A percentile compares a stretch with the other conserved stretches of the same genome.
These are phyloP conservation scores for Nicotiana attenuata DNA, from an alignment of 257 asterid species.

Conservation along the genomic window DNA sequence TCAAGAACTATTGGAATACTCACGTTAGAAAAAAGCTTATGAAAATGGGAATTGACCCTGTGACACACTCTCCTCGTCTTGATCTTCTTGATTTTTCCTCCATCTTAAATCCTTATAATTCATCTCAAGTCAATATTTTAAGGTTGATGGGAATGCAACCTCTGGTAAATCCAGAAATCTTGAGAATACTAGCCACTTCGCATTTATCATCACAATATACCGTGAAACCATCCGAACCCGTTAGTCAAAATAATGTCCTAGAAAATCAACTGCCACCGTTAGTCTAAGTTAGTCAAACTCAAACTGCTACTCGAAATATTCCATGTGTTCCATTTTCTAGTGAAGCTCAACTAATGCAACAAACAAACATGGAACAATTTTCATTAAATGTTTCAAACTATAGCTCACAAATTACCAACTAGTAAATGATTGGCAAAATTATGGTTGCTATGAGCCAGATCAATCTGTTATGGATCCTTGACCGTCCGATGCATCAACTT, in stretches of 20 bases:
- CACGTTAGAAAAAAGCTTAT: slow-evolving; percentile 64
- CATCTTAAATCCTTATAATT: slow-evolving; percentile 29
- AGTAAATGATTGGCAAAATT: slow-evolving; percentile 39
- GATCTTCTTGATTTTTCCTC: slow-evolving; percentile 70
- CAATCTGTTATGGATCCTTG: slow-evolving; percentile 27
- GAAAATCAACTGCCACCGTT: not conserved
- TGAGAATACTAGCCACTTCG: slow-evolving; percentile 35
- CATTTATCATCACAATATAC: slow-evolving; percentile 20
- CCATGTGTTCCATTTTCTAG: slow-evolving; percentile 2
- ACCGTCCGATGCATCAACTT: slow-evolving; percentile 42
- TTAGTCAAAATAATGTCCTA: slow-evolving; percentile 23
- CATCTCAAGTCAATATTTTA: slow-evolving; percentile 37
- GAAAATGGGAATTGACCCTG: slow-evolving; percentile 76
- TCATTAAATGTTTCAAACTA: slow-evolving; percentile 21
- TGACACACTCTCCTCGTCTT: slow-evolving; percentile 70
- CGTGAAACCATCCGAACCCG: slow-evolving; percentile 19
- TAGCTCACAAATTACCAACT: slow-evolving; percentile 17
- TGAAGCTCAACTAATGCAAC: slow-evolving; percentile 31
- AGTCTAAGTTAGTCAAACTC: not conserved
- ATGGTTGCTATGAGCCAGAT: slow-evolving; percentile 21
- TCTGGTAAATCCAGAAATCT: slow-evolving; percentile 44
- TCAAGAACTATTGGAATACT: slow-evolving; percentile 79
- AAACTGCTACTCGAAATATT: slow-evolving; percentile 16
- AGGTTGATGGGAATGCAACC: slow-evolving; percentile 40
- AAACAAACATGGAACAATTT: slow-evolving; percentile 24